Conservation (phyloP, 169 alveolate species). For the Cyclospora cayetanensis region DNA sequence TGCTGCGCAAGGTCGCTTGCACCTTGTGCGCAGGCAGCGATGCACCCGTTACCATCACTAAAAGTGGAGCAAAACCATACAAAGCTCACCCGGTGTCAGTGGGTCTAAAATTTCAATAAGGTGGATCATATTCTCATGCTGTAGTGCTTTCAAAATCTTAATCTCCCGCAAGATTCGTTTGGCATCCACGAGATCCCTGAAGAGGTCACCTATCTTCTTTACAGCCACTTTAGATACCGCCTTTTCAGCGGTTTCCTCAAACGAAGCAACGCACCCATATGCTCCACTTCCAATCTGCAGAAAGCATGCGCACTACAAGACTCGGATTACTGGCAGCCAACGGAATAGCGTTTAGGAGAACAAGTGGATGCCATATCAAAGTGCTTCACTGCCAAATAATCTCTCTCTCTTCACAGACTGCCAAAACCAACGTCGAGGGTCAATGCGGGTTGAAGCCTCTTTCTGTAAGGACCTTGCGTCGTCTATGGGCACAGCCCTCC, state of each 20-base stretch:
- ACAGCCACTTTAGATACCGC: constrained; percentile 84
- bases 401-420: too few species aligned
- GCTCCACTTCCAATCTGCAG: constrained; percentile 82
- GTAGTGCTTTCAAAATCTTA: constrained; percentile 81
- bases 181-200: constrained; percentile 90
- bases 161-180: constrained; percentile 92
- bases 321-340: too few species aligned
- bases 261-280: constrained; percentile 82
- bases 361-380: too few species aligned
- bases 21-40: not conserved
- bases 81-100: constrained; percentile 60
- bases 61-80: not conserved
- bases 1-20: too few species aligned
- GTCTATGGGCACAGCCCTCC: too few species aligned
- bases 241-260: constrained; percentile 75
- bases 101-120: constrained; percentile 78
- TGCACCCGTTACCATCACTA: not conserved
- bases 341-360: too few species aligned
- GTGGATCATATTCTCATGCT: constrained; percentile 75
- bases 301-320: too few species aligned
- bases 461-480: too few species aligned
- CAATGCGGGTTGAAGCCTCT: too few species aligned
- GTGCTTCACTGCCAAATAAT: too few species aligned
- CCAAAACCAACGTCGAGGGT: too few species aligned
- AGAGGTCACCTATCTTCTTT: constrained; percentile 89